Evolutionary conservation across 1,284 basidiomycete species (phyloP).

Genomic region (Chalciporus sp.): DNA sequence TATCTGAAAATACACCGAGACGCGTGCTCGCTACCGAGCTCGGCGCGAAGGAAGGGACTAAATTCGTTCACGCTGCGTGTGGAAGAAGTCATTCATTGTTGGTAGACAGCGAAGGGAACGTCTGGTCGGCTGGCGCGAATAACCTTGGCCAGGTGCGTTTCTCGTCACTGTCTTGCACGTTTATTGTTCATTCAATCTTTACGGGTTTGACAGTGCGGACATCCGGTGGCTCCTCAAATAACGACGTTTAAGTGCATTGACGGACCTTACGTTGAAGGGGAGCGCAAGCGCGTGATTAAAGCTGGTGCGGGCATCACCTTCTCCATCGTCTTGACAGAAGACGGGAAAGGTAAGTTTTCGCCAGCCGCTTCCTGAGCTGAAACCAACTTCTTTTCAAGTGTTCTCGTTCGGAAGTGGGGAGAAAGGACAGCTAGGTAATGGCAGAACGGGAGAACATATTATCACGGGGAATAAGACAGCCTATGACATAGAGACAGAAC

Average conservation of each 20-base stretch:
- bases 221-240: slow-evolving; percentile 63
- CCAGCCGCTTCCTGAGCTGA: slow-evolving; percentile 4
- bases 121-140: slow-evolving; percentile 88
- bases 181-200: slow-evolving; percentile 16
- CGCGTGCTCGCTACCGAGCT: slow-evolving; percentile 62
- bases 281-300: slow-evolving; percentile 66
- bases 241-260: slow-evolving; percentile 65
- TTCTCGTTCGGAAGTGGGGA: slow-evolving; percentile 92
- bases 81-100: slow-evolving; percentile 84
- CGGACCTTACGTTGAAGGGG: slow-evolving; percentile 54
- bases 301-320: slow-evolving; percentile 85
- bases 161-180: background rate
- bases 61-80: slow-evolving; percentile 81
- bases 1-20: slow-evolving; percentile 75
- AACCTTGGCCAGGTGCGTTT: slow-evolving; percentile 74
- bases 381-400: slow-evolving; percentile 45
- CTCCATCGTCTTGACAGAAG: slow-evolving; percentile 78
- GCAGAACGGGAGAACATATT: slow-evolving; percentile 86
- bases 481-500: slow-evolving; percentile 78
- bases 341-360: slow-evolving; percentile 63
- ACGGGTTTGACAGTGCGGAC: slow-evolving; percentile 62
- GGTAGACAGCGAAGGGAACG: slow-evolving; percentile 77
- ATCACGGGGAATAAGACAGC: slow-evolving; percentile 81
- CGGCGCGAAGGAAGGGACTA: slow-evolving; percentile 61
- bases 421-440: slow-evolving; percentile 91